phyloP scores from a whole-genome alignment of 2,329 filamentous ascomycete species.

The Neonectria hederae region DNA sequence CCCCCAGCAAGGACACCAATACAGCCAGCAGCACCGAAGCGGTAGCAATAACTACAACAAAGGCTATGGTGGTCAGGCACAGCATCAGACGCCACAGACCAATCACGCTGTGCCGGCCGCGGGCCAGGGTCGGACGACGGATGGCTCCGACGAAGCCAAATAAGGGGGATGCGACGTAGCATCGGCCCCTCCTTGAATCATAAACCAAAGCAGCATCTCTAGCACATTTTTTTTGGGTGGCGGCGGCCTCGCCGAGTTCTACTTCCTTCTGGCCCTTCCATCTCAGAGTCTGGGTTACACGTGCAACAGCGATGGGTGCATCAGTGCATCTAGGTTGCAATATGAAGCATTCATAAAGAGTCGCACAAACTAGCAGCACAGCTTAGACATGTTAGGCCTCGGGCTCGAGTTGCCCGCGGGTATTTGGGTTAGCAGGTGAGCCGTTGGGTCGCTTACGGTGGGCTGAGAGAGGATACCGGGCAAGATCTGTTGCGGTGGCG shows the following conservation, averaged over 20 bases:
- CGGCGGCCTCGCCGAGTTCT: constrained; percentile 34
- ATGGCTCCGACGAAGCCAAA: constrained; percentile 58
- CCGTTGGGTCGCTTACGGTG: constrained; percentile 31
- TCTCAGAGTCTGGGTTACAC: constrained; percentile 34
- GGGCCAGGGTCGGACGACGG: constrained; percentile 46
- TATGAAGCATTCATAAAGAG: constrained; percentile 35
- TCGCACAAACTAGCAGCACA: constrained; percentile 28
- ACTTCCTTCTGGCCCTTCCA: constrained; percentile 37
- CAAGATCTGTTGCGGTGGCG: constrained; percentile 16
- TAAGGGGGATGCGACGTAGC: constrained; percentile 40
- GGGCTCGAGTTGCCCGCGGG: constrained; percentile 21
- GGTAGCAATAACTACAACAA: constrained; percentile 66
- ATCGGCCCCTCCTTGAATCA: constrained; percentile 26
- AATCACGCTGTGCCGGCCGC: constrained; percentile 48
- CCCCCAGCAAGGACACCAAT: constrained; percentile 72
- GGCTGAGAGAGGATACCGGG: constrained; percentile 23
- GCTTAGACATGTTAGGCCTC: constrained; percentile 34
- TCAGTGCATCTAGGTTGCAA: constrained; percentile 36
- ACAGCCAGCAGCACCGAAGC: constrained; percentile 64
- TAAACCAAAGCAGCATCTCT: constrained; percentile 36
- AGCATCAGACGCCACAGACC: constrained; percentile 52
- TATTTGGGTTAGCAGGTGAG: constrained; percentile 33
- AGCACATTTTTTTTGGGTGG: constrained; percentile 38
- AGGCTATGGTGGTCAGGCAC: constrained; percentile 57
- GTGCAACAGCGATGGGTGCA: constrained; percentile 32